Conservation (phyloP, 2,329 filamentous ascomycete species). For the Fusarium pseudocircinatum region DNA sequence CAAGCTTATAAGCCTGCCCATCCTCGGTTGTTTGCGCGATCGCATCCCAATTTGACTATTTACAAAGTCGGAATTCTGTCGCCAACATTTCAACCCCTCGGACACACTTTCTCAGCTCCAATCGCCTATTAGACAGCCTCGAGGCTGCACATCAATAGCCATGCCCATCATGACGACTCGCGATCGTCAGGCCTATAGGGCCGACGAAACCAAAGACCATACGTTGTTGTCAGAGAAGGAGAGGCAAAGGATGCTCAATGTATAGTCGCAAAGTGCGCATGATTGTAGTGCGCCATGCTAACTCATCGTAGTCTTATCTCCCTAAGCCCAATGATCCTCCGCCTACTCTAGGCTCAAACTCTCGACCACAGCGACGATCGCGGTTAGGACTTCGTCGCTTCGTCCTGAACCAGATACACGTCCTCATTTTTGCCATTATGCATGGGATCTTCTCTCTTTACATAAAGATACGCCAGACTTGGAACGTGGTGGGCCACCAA, state of each 20-base stretch:
- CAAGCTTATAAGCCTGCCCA: constrained; percentile 39
- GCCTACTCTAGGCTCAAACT: constrained; percentile 23
- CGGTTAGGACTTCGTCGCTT: constrained; percentile 69
- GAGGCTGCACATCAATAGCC: constrained; percentile 42
- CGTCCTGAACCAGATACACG: constrained; percentile 69
- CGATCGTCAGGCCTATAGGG: constrained; percentile 53
- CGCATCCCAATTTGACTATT: constrained; percentile 1
- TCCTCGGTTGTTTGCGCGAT: constrained; percentile 18
- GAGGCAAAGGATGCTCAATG: constrained; percentile 50
- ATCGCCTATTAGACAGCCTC: constrained; percentile 38
- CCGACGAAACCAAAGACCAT: constrained; percentile 51
- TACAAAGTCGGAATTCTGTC: neutral
- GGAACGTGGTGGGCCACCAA: constrained; percentile 80
- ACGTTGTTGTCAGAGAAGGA: constrained; percentile 49
- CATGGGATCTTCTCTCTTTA: constrained; percentile 90
- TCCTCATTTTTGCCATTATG: constrained; percentile 73
- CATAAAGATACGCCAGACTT: constrained; percentile 81
- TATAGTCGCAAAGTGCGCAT: constrained; percentile 30
- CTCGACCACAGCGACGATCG: constrained; percentile 47
- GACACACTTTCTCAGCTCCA: neutral
- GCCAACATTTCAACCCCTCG: neutral
- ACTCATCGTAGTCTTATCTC: constrained; percentile 47
- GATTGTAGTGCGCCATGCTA: neutral
- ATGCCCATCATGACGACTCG: constrained; percentile 49
- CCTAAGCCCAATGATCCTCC: constrained; percentile 49